Conservation (phyloP, 192 early-diverging fungal species). For the Umbelopsis vinacea region DNA sequence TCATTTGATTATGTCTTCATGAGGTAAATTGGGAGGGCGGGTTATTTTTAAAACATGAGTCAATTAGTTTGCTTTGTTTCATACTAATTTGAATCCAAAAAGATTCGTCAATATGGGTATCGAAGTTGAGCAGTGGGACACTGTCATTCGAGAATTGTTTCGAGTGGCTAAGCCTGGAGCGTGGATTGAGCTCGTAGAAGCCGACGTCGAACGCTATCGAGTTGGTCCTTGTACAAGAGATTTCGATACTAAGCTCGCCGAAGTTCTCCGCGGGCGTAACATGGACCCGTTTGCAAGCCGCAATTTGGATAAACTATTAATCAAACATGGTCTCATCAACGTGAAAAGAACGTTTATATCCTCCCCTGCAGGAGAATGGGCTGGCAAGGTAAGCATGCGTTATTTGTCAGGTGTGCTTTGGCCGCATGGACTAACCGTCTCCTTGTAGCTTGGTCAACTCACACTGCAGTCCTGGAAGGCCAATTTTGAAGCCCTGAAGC, state of each 20-base stretch:
- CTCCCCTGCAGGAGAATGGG: slow-evolving; percentile 45
- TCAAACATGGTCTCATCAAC: slow-evolving; percentile 17
- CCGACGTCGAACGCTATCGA: slow-evolving; percentile 31
- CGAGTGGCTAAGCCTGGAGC: slow-evolving; percentile 57
- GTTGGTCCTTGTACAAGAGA: slow-evolving; percentile 33
- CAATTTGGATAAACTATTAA: slow-evolving; percentile 25
- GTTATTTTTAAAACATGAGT: no score
- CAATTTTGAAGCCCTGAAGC: slow-evolving; percentile 32
- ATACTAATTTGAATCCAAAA: not conserved
- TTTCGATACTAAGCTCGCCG: slow-evolving; percentile 26
- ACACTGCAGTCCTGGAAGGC: slow-evolving; percentile 42
- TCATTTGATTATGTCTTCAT: slow-evolving; percentile 58
- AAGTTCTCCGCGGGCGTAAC: slow-evolving; percentile 18
- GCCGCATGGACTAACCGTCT: not conserved
- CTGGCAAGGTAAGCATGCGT: slow-evolving; percentile 33
- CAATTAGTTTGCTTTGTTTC: not conserved
- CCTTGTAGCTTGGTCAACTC: slow-evolving; percentile 40
- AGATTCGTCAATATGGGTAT: slow-evolving; percentile 43
- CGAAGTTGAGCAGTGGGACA: slow-evolving; percentile 44
- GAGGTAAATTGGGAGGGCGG: no score
- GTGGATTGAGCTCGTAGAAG: slow-evolving; percentile 53
- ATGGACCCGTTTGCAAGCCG: slow-evolving; percentile 34
- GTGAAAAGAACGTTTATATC: slow-evolving; percentile 37
- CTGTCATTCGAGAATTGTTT: slow-evolving; percentile 43
- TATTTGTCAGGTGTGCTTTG: not conserved